phyloP scores from a whole-genome alignment of 2,329 filamentous ascomycete genomes.

The Calonectria honghensis region DNA sequence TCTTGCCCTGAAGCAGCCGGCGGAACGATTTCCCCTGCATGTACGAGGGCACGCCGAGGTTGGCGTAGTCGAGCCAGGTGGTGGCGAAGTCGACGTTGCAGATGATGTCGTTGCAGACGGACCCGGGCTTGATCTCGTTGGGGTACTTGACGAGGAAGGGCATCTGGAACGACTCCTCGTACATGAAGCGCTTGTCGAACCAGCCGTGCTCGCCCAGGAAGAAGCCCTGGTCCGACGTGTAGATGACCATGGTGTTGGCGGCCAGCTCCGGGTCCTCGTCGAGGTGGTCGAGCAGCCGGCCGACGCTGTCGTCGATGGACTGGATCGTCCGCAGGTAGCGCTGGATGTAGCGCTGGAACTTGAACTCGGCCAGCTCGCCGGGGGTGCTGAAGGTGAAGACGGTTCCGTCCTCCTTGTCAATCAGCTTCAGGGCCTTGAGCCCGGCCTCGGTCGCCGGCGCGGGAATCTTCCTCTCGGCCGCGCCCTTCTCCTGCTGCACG shows the following conservation, averaged over 20 bases:
- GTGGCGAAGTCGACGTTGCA: conserved; percentile 74
- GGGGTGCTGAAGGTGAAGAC: conserved; percentile 66
- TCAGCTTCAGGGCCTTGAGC: conserved; percentile 55
- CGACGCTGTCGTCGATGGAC: conserved; percentile 71
- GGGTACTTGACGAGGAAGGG: conserved; percentile 71
- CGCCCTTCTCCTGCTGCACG: conserved; percentile 53
- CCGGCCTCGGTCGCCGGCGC: conserved; percentile 40
- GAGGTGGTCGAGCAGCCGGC: conserved; percentile 67
- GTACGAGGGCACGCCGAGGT: conserved; percentile 64
- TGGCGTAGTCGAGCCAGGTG: conserved; percentile 68
- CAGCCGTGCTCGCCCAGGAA: conserved; percentile 75
- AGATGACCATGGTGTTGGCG: conserved; percentile 71
- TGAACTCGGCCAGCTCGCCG: conserved; percentile 69
- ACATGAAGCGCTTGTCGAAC: conserved; percentile 77
- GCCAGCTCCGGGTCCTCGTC: conserved; percentile 62
- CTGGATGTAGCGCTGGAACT: conserved; percentile 75
- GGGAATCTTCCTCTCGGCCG: conserved; percentile 55
- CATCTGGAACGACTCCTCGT: conserved; percentile 75
- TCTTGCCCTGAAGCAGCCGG: conserved; percentile 59
- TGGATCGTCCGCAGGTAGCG: conserved; percentile 72
- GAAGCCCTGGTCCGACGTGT: conserved; percentile 73
- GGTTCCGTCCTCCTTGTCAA: conserved; percentile 67
- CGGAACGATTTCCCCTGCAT: conserved; percentile 72
- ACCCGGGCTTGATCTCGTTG: conserved; percentile 60
- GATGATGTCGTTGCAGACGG: conserved; percentile 68